These are phyloP conservation scores for Lactarius sanguifluus DNA, from an alignment of 768 basidiomycete genomes.

Conservation along the genomic window DNA sequence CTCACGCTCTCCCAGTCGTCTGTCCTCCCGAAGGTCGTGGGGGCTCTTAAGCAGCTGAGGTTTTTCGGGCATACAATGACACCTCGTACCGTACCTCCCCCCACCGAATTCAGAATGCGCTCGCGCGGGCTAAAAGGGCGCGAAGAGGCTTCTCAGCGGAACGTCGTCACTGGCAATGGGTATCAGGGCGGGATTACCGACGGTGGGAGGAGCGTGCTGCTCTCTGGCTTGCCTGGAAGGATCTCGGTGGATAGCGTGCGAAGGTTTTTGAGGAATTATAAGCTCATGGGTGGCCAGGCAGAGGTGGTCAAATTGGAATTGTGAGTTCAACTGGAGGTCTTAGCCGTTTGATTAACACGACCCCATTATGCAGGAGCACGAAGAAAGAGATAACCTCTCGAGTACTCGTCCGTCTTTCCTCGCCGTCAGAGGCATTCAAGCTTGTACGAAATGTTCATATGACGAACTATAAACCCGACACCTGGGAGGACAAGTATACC, in stretches of 20 bases:
- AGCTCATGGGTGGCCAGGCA: slow-evolving; percentile 45
- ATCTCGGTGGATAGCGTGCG: slow-evolving; percentile 39
- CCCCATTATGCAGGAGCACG: background rate
- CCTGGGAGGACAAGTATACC: slow-evolving; percentile 41
- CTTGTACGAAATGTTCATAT: slow-evolving; percentile 64
- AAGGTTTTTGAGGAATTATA: slow-evolving; percentile 44
- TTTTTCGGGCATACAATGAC: slow-evolving; percentile 47
- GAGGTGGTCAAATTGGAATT: slow-evolving; percentile 50
- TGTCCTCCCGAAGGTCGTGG: slow-evolving; percentile 43
- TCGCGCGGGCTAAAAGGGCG: slow-evolving; percentile 45
- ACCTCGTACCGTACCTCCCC: slow-evolving; percentile 37
- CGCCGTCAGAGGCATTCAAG: slow-evolving; percentile 65
- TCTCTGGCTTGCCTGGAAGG: slow-evolving; percentile 62
- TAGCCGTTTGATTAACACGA: slow-evolving; percentile 2
- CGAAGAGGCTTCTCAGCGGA: slow-evolving; percentile 40
- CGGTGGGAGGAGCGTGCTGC: slow-evolving; percentile 53
- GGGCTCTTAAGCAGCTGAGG: slow-evolving; percentile 43
- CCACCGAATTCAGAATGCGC: slow-evolving; percentile 28
- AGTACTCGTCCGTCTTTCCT: slow-evolving; percentile 54
- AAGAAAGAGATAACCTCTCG: slow-evolving; percentile 47
- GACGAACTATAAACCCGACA: slow-evolving; percentile 45
- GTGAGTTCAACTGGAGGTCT: slow-evolving; percentile 41
- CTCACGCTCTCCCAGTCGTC: slow-evolving; percentile 54
- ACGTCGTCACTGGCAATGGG: slow-evolving; percentile 44
- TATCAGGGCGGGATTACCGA: slow-evolving; percentile 52